Evolutionary conservation across 2,329 filamentous ascomycete species (phyloP).

Genomic region (Elsinoe australis): DNA sequence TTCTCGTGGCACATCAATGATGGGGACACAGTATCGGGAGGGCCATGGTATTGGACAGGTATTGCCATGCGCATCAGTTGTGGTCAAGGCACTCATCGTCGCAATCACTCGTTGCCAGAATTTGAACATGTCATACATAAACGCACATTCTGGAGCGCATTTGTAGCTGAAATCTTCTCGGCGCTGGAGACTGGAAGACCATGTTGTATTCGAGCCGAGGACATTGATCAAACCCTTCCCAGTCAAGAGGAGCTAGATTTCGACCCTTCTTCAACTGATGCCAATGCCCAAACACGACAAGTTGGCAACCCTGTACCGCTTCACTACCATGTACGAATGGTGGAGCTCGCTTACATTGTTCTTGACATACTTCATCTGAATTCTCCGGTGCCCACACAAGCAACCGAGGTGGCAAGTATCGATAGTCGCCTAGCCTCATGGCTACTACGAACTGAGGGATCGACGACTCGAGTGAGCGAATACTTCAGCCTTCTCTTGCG

Average conservation of each 20-base stretch:
- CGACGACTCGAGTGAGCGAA: not conserved
- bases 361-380: constrained; percentile 5
- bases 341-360: constrained; percentile 2
- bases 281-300: too few relatives aligned
- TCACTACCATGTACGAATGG: not conserved
- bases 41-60: constrained; percentile 14
- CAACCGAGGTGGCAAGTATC: too few relatives aligned
- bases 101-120: not conserved
- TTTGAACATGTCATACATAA: constrained; percentile 13
- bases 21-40: constrained; percentile 8
- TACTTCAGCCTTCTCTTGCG: not conserved
- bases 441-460: not conserved
- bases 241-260: not conserved
- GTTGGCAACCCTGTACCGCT: not conserved
- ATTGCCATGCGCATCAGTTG: constrained; percentile 11
- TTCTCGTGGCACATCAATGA: constrained; percentile 16
- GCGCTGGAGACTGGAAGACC: constrained; percentile 4
- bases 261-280: too few relatives aligned
- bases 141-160: constrained; percentile 5
- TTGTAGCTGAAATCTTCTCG: constrained; percentile 4
- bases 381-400: too few relatives aligned
- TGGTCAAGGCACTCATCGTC: constrained; percentile 9
- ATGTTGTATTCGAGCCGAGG: not conserved
- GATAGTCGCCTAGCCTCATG: not conserved
- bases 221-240: not conserved